These are phyloP conservation scores for Penicillium steckii DNA, from an alignment of 495 filamentous ascomycete species.

Conservation along the genomic window DNA sequence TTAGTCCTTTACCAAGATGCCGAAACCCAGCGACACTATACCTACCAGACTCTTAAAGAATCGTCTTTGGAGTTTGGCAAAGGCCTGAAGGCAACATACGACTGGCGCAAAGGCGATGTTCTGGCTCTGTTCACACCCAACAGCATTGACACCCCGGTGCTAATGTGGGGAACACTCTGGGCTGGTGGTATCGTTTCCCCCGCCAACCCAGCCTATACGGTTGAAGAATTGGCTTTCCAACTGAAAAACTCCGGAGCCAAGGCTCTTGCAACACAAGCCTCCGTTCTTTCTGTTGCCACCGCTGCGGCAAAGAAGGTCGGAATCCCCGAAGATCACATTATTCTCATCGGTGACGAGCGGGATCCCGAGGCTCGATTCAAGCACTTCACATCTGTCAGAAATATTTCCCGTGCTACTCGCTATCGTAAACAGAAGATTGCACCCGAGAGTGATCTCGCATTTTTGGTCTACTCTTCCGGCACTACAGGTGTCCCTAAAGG, in stretches of 20 bases:
- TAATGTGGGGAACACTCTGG: slow-evolving; percentile 81
- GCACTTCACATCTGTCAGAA: slow-evolving; percentile 74
- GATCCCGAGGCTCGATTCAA: slow-evolving; percentile 60
- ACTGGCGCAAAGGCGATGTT: slow-evolving; percentile 81
- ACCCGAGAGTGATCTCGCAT: slow-evolving; percentile 54
- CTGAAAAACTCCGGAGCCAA: slow-evolving; percentile 78
- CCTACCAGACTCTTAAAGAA: slow-evolving; percentile 63
- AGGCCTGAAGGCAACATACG: slow-evolving; percentile 67
- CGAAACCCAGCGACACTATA: slow-evolving; percentile 71
- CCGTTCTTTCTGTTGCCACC: slow-evolving; percentile 58
- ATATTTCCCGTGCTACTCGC: slow-evolving; percentile 50
- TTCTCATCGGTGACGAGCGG: slow-evolving; percentile 74
- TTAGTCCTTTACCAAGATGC: slow-evolving; percentile 79
- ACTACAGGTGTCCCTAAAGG: slow-evolving; percentile 92
- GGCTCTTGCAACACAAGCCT: slow-evolving; percentile 69
- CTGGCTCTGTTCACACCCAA: slow-evolving; percentile 72
- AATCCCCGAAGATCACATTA: slow-evolving; percentile 62
- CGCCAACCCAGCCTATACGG: slow-evolving; percentile 85
- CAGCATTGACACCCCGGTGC: slow-evolving; percentile 65
- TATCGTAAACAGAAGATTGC: slow-evolving; percentile 46
- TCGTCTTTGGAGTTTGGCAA: slow-evolving; percentile 74
- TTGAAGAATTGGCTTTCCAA: slow-evolving; percentile 84
- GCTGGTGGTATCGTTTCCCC: slow-evolving; percentile 79
- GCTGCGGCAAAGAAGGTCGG: slow-evolving; percentile 68
- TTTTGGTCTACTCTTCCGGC: slow-evolving; percentile 82